A percentile compares a stretch with the other conserved stretches of the same genome.
Evolutionary conservation across 768 basidiomycete species (phyloP).

Genomic region (Lentinula sp.): DNA sequence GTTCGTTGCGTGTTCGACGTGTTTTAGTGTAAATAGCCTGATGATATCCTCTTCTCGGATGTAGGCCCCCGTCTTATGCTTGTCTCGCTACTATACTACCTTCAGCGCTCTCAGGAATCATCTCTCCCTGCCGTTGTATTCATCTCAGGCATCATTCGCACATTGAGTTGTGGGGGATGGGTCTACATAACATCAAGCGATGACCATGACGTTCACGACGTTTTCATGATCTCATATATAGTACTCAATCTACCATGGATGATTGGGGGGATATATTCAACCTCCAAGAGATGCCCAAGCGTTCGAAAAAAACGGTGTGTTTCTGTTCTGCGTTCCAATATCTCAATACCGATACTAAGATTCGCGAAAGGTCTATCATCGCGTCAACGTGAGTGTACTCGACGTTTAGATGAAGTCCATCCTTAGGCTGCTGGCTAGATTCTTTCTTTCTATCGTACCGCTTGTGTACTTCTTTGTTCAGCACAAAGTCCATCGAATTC

Average conservation of each 20-base stretch:
- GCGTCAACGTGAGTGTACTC: slow-evolving; percentile 38
- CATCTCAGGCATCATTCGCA: slow-evolving; percentile 60
- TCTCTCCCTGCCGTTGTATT: slow-evolving; percentile 47
- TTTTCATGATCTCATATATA: slow-evolving; percentile 86
- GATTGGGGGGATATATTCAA: slow-evolving; percentile 58
- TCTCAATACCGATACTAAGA: not conserved
- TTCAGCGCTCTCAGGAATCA: slow-evolving; percentile 38
- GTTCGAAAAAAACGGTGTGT: slow-evolving; percentile 51
- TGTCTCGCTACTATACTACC: slow-evolving; percentile 55
- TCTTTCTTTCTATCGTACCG: slow-evolving; percentile 65
- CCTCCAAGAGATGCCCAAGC: slow-evolving; percentile 30
- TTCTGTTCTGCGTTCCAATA: not conserved
- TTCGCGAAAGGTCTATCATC: slow-evolving; percentile 38
- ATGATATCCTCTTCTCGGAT: not conserved
- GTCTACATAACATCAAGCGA: slow-evolving; percentile 85
- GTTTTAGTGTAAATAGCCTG: not conserved
- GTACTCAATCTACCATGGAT: slow-evolving; percentile 87
- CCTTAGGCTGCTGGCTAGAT: slow-evolving; percentile 33
- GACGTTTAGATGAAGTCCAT: not conserved
- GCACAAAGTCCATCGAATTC: slow-evolving; percentile 74
- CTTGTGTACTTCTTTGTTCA: slow-evolving; percentile 82
- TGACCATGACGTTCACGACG: slow-evolving; percentile 78
- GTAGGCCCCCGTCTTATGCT: slow-evolving; percentile 74
- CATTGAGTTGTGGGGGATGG: slow-evolving; percentile 86
- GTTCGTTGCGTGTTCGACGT: slow-evolving; percentile 21